Percentiles rank a stretch among this genome's conserved stretches.
Evolutionary conservation across 1,139 yeast genomes (phyloP).

Genomic region (Geotrichum phurueaensis): DNA sequence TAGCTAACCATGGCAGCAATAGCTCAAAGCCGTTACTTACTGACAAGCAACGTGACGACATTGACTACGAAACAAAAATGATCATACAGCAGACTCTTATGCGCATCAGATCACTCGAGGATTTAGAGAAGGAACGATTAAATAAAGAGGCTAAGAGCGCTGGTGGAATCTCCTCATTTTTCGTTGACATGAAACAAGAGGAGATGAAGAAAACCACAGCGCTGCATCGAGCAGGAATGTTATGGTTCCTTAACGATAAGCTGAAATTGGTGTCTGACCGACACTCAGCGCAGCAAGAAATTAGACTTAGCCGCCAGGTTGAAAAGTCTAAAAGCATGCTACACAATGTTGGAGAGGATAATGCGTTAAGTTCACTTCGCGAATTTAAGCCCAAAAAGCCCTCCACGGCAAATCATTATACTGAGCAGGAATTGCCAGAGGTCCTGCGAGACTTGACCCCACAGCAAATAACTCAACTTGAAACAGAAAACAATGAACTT

Average conservation of each 20-base stretch:
- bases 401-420: constrained; percentile 1
- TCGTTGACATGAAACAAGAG: constrained; percentile 15
- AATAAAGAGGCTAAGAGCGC: constrained; percentile 6
- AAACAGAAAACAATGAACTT: constrained; percentile 66
- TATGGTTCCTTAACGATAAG: constrained; percentile 32
- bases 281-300: constrained; percentile 37
- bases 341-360: constrained; percentile 21
- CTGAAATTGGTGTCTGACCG: constrained; percentile 32
- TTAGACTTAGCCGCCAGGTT: constrained; percentile 33
- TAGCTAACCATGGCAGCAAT: constrained; percentile 1
- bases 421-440: constrained; percentile 13
- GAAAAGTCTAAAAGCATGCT: constrained; percentile 31
- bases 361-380: constrained; percentile 22
- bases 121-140: constrained; percentile 24
- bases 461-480: constrained; percentile 62
- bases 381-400: constrained; percentile 18
- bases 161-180: constrained; percentile 11
- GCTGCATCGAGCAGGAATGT: constrained; percentile 35
- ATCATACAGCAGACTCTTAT: constrained; percentile 36
- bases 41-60: constrained; percentile 39
- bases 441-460: constrained; percentile 39
- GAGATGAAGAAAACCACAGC: constrained; percentile 29
- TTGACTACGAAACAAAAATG: constrained; percentile 38
- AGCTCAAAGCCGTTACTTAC: constrained; percentile 24
- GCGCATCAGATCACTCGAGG: constrained; percentile 35